Percentiles rank a stretch among this genome's conserved stretches.
These are phyloP conservation scores for Dothiorella sarmentorum DNA, from an alignment of 2,329 filamentous ascomycete genomes.

Conservation along the genomic window DNA sequence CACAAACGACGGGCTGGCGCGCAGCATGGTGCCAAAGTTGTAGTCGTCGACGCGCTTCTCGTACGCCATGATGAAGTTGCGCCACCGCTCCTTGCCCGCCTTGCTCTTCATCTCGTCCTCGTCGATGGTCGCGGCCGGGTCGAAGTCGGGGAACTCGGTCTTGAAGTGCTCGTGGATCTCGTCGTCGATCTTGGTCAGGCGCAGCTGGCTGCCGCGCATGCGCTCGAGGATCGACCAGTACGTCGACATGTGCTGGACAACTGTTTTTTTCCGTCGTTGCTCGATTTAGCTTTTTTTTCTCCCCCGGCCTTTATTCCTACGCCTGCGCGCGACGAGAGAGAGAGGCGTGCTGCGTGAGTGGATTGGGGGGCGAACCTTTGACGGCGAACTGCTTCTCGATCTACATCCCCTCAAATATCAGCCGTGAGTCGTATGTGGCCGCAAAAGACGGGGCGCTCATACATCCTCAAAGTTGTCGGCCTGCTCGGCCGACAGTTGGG, in stretches of 20 bases:
- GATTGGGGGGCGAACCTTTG: conserved; percentile 59
- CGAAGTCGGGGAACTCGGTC: conserved; percentile 86
- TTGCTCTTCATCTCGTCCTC: conserved; percentile 99
- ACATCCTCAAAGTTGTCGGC: conserved; percentile 69
- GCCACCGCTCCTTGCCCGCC: conserved; percentile 87
- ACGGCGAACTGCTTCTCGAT: conserved; percentile 99
- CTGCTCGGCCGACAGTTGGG: conserved; percentile 53
- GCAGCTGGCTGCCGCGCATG: conserved; percentile 80
- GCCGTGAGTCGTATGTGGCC: not conserved
- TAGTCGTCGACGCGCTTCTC: conserved; percentile 95
- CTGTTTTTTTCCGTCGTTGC: conserved; percentile 36
- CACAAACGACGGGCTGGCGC: conserved; percentile 72
- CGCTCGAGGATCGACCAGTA: conserved; percentile 96
- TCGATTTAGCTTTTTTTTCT: no score
- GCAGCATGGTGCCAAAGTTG: conserved; percentile 95
- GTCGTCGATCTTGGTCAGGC: conserved; percentile 90
- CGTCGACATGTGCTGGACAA: conserved; percentile 91
- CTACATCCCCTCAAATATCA: conserved; percentile 44
- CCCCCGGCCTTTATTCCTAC: no score
- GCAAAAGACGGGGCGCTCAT: no score
- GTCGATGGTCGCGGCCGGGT: conserved; percentile 73
- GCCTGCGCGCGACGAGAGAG: no score
- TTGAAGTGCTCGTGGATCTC: conserved; percentile 90
- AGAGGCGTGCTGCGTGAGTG: not conserved
- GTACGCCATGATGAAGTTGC: conserved; percentile 89